These are phyloP conservation scores for Naganishia randhawae DNA, from an alignment of 768 basidiomycete species.

Conservation along the genomic window DNA sequence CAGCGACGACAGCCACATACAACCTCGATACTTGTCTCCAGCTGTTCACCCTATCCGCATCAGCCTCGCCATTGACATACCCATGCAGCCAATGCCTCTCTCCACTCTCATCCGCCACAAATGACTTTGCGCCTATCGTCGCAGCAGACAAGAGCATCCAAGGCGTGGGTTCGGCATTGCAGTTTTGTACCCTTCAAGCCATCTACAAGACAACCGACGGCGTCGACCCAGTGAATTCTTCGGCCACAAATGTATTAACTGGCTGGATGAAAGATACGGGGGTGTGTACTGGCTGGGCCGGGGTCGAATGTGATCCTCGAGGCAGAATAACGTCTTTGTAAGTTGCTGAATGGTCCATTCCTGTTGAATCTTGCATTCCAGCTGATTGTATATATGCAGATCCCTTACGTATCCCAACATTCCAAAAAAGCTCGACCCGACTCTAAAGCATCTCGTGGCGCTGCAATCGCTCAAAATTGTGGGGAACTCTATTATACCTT, in stretches of 20 bases:
- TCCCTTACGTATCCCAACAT: conserved; percentile 44
- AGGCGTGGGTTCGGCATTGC: conserved; percentile 47
- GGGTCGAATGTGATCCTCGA: conserved; percentile 44
- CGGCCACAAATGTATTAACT: neutral
- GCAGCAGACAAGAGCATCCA: conserved; percentile 31
- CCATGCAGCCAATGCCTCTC: conserved; percentile 48
- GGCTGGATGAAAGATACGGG: conserved; percentile 40
- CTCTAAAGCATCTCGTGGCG: conserved; percentile 44
- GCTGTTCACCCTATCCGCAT: conserved; percentile 35
- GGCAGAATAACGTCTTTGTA: conserved; percentile 45
- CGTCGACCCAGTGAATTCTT: neutral
- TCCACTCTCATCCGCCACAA: conserved; percentile 40
- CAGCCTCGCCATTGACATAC: conserved; percentile 37
- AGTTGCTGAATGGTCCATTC: no score
- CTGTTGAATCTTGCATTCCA: no score
- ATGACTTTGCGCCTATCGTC: conserved; percentile 39
- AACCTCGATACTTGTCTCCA: conserved; percentile 42
- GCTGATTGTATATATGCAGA: conserved; percentile 1
- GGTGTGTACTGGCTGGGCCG: conserved; percentile 47
- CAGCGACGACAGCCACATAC: conserved; percentile 24
- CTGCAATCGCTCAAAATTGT: conserved; percentile 42
- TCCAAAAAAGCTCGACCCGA: conserved; percentile 37
- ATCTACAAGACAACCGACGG: conserved; percentile 32
- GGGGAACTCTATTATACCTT: conserved; percentile 45
- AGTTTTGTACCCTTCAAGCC: conserved; percentile 49